phyloP scores from a whole-genome alignment of 2,329 filamentous ascomycete species.

The Fusarium phyllophilum region DNA sequence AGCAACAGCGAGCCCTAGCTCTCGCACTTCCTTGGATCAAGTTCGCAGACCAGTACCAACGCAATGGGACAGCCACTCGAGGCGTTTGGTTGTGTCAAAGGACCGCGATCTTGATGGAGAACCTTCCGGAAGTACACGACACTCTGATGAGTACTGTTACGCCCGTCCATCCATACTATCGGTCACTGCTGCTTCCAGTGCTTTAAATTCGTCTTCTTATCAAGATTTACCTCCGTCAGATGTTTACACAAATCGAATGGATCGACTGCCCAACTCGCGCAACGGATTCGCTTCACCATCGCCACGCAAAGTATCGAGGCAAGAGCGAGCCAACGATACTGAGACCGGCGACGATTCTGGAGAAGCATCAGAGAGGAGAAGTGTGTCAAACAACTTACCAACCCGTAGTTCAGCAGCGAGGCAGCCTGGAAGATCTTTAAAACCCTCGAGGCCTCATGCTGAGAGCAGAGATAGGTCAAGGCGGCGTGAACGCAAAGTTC shows the following conservation, averaged over 20 bases:
- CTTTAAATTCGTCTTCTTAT: constrained; percentile 53
- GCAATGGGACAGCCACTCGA: constrained; percentile 66
- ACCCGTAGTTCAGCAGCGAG: constrained; percentile 31
- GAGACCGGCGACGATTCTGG: constrained; percentile 38
- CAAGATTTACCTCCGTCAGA: constrained; percentile 40
- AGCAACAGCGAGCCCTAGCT: constrained; percentile 26
- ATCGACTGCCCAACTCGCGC: constrained; percentile 21
- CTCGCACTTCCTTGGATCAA: constrained; percentile 48
- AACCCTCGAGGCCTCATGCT: constrained; percentile 21
- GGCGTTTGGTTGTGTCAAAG: constrained; percentile 58
- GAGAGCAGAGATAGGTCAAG: constrained; percentile 32
- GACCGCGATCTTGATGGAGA: constrained; percentile 48
- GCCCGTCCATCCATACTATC: constrained; percentile 59
- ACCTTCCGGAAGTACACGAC: constrained; percentile 46
- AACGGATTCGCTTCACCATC: constrained; percentile 18
- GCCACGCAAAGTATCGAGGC: constrained; percentile 29
- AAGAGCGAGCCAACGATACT: constrained; percentile 26
- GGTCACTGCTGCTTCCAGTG: constrained; percentile 66
- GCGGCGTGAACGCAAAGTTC: constrained; percentile 32
- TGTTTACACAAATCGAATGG: constrained; percentile 25
- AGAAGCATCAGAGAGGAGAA: constrained; percentile 33
- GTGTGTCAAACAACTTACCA: constrained; percentile 19
- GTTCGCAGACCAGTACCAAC: constrained; percentile 48
- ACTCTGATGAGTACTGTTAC: constrained; percentile 54
- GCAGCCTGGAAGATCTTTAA: constrained; percentile 21